A percentile compares a stretch with the other conserved stretches of the same genome.
Conservation (phyloP, 2,329 filamentous ascomycete species). For the Diaporthe sp. region DNA sequence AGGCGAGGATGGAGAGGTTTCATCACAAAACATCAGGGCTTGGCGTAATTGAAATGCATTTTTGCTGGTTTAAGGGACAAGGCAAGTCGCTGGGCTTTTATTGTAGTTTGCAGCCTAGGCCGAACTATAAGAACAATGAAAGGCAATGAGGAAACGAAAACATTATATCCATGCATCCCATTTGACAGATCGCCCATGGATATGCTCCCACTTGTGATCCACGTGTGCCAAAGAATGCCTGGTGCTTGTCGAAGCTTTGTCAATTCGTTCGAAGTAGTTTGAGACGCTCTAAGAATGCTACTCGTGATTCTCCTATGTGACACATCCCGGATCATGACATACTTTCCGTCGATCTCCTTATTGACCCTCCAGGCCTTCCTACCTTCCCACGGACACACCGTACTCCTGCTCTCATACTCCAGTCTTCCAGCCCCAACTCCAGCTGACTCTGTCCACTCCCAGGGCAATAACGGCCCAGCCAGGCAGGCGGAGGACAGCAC, state of each 20-base stretch:
- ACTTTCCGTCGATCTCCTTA: no score
- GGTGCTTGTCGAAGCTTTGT: neutral
- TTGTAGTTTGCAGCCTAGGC: conserved; percentile 33
- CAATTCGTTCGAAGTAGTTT: neutral
- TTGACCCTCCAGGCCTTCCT: neutral
- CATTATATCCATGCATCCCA: conserved; percentile 12
- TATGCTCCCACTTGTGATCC: neutral
- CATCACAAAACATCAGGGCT: conserved; percentile 41
- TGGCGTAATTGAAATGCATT: conserved; percentile 43
- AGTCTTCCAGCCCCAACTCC: neutral
- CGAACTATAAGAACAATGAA: conserved; percentile 38
- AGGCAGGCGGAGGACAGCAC: neutral
- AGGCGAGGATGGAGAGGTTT: conserved; percentile 32
- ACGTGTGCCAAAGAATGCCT: neutral
- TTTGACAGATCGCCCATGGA: neutral
- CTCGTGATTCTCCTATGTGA: neutral
- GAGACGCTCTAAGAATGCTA: conserved; percentile 5
- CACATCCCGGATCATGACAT: neutral
- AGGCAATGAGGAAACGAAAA: conserved; percentile 37
- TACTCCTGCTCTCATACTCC: neutral
- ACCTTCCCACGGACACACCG: neutral
- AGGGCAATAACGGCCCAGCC: neutral
- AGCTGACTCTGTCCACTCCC: no score
- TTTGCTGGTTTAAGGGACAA: conserved; percentile 43
- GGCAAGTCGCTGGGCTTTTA: conserved; percentile 38